phyloP scores from a whole-genome alignment of 306 rosid species.

The Lagenaria siceraria region DNA sequence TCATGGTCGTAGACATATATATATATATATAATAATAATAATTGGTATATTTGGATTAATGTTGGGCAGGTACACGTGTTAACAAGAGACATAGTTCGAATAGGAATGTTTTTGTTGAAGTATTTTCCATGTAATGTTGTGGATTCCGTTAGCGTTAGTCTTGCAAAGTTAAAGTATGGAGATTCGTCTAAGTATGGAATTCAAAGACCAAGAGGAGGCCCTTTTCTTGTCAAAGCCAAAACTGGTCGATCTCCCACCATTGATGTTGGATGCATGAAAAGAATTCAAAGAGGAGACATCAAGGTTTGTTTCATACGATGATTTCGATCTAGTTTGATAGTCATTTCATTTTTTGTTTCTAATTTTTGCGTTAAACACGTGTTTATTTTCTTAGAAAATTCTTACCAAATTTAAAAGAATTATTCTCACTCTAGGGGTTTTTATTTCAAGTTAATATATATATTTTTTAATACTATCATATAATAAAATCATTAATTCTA shows the following conservation, averaged over 20 bases:
- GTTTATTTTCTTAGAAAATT: too few relatives aligned
- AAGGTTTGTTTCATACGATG: constrained; percentile 15
- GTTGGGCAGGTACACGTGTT: constrained; percentile 34
- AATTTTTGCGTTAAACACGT: too few relatives aligned
- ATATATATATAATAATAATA: too few relatives aligned
- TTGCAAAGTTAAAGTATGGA: constrained; percentile 30
- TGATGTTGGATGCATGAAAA: constrained; percentile 41
- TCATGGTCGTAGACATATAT: too few relatives aligned
- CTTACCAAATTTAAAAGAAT: too few relatives aligned
- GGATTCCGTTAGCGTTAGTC: constrained; percentile 16
- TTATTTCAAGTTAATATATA: too few relatives aligned
- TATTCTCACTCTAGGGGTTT: too few relatives aligned
- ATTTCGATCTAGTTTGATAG: too few relatives aligned
- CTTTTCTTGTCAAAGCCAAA: constrained; percentile 23
- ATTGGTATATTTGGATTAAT: too few relatives aligned
- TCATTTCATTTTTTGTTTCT: too few relatives aligned
- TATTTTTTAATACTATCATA: too few relatives aligned
- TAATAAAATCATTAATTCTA: too few relatives aligned
- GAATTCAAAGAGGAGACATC: constrained; percentile 25
- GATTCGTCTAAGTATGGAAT: constrained; percentile 34
- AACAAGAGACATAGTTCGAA: constrained; percentile 31
- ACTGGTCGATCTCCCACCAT: constrained; percentile 46
- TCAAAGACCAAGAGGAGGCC: constrained; percentile 35
- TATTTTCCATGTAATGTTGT: constrained; percentile 15
- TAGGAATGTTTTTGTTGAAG: constrained; percentile 39